phyloP scores from a whole-genome alignment of 2,329 filamentous ascomycete species.

The Ophiostoma sp. region DNA sequence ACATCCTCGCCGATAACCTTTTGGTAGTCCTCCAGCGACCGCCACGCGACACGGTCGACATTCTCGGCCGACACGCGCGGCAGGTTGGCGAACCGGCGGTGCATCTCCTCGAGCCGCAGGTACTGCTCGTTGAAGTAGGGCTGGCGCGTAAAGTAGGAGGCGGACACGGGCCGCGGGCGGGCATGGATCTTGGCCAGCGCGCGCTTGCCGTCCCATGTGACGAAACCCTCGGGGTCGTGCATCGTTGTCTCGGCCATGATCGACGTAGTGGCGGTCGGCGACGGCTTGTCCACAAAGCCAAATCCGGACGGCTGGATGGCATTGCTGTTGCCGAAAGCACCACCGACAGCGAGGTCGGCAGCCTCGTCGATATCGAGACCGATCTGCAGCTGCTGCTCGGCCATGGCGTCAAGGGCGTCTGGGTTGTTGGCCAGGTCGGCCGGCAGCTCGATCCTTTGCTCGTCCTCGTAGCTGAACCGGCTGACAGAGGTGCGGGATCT shows the following conservation, averaged over 20 bases:
- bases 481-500: constrained; percentile 4
- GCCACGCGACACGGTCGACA: constrained; percentile 73
- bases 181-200: constrained; percentile 42
- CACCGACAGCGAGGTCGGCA: not conserved
- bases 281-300: not conserved
- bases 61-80: constrained; percentile 62
- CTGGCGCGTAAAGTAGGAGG: constrained; percentile 90
- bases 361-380: not conserved
- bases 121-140: constrained; percentile 82
- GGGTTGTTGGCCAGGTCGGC: not conserved
- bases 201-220: not conserved
- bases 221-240: constrained; percentile 1
- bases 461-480: constrained; percentile 15
- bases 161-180: constrained; percentile 74
- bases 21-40: constrained; percentile 70
- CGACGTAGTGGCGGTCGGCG: not conserved
- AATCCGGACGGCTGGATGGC: not conserved
- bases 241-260: not conserved
- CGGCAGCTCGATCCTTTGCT: constrained; percentile 1
- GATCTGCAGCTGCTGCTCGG: constrained; percentile 5
- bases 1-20: constrained; percentile 65
- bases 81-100: constrained; percentile 66
- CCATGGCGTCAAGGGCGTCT: constrained; percentile 1
- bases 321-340: not conserved
- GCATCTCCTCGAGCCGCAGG: constrained; percentile 65